phyloP scores from a whole-genome alignment of 345 rosid genomes.

The Jatropha curcas region DNA sequence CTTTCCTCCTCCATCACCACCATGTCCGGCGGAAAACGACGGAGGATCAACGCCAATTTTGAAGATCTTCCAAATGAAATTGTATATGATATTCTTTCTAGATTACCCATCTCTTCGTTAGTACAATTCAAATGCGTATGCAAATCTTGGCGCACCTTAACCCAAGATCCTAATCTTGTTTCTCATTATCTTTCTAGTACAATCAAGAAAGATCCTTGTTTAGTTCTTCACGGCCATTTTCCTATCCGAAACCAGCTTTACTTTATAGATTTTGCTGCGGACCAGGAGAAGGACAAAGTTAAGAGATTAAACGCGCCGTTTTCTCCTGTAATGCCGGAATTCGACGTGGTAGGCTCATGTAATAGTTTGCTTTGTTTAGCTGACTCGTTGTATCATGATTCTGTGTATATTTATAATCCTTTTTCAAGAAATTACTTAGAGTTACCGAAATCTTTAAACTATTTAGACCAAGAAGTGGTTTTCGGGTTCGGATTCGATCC shows the following conservation, averaged over 20 bases:
- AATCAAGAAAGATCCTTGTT: conserved; percentile 32
- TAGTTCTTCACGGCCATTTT: conserved; percentile 41
- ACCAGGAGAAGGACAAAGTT: conserved; percentile 11
- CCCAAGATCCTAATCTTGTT: conserved; percentile 29
- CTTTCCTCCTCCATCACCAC: too few relatives aligned
- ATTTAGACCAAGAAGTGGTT: conserved; percentile 31
- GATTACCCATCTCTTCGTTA: conserved; percentile 50
- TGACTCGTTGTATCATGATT: conserved; percentile 27
- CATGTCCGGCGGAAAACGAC: too few relatives aligned
- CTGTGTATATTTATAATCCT: conserved; percentile 38
- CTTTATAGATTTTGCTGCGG: conserved; percentile 33
- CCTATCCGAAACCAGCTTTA: conserved; percentile 43
- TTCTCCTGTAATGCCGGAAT: conserved; percentile 33
- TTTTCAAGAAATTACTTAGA: conserved; percentile 32
- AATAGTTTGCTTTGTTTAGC: conserved; percentile 45
- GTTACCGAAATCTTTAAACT: conserved; percentile 34
- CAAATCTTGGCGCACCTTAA: conserved; percentile 36
- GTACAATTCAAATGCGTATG: conserved; percentile 42
- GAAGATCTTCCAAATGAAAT: conserved; percentile 72
- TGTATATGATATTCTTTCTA: conserved; percentile 55
- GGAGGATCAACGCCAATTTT: too few relatives aligned
- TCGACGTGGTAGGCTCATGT: conserved; percentile 47
- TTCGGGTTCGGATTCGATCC: conserved; percentile 48
- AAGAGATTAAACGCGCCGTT: conserved; percentile 36
- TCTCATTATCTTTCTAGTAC: conserved; percentile 9